phyloP scores from a whole-genome alignment of 2,329 filamentous ascomycete genomes.

The Cytospora leucostoma region DNA sequence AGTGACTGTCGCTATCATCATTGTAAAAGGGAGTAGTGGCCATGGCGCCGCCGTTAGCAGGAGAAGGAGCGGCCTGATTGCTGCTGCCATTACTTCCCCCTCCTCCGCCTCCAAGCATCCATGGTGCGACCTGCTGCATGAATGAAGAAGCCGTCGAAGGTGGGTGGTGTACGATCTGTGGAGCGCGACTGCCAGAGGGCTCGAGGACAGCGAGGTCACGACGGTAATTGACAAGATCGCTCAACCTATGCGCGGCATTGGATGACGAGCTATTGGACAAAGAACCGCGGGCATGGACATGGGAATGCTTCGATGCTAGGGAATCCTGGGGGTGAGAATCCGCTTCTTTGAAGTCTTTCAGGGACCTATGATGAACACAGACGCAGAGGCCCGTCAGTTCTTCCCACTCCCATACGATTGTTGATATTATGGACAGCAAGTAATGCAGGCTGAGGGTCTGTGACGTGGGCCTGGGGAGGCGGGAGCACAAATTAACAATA shows the following conservation, averaged over 20 bases:
- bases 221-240: slow-evolving; percentile 69
- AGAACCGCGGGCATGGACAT: slow-evolving; percentile 38
- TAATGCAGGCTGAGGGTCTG: slow-evolving; percentile 31
- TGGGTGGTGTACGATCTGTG: slow-evolving; percentile 51
- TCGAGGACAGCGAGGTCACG: slow-evolving; percentile 72
- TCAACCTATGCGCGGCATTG: slow-evolving; percentile 56
- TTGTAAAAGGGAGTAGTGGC: slow-evolving; percentile 66
- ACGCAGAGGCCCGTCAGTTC: slow-evolving; percentile 37
- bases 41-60: slow-evolving; percentile 39
- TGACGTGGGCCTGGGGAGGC: not conserved
- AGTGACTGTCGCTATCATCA: slow-evolving; percentile 72
- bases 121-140: slow-evolving; percentile 58
- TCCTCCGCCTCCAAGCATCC: slow-evolving; percentile 47
- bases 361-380: slow-evolving; percentile 34
- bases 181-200: slow-evolving; percentile 56
- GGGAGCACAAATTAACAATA: slow-evolving; percentile 17
- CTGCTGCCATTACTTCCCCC: slow-evolving; percentile 37
- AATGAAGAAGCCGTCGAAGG: slow-evolving; percentile 49
- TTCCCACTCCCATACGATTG: slow-evolving; percentile 3
- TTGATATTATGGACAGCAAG: not conserved
- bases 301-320: slow-evolving; percentile 43
- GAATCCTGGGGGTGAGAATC: slow-evolving; percentile 48
- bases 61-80: slow-evolving; percentile 39
- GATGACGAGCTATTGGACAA: slow-evolving; percentile 48
- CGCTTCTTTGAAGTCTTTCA: slow-evolving; percentile 42